These are phyloP conservation scores for Solanum ossicruentum DNA, from an alignment of 257 asterid species.

Conservation along the genomic window DNA sequence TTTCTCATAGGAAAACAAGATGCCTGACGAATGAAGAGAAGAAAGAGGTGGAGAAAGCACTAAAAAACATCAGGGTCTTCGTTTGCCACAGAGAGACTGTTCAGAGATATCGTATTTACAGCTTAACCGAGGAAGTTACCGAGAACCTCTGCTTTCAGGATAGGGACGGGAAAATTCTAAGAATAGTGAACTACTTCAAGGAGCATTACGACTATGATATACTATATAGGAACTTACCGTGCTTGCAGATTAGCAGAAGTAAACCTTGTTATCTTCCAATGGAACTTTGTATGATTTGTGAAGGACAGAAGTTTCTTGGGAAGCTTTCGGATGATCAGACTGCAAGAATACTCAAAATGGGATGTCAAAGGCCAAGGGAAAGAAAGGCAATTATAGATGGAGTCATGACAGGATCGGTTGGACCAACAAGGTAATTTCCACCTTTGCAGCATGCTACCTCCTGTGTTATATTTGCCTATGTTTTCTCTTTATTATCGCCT, in stretches of 20 bases:
- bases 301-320: slow-evolving; percentile 96
- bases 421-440: slow-evolving; percentile 71
- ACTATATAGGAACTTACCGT: slow-evolving; percentile 60
- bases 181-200: slow-evolving; percentile 58
- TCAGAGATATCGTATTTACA: slow-evolving; percentile 62
- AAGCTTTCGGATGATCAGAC: slow-evolving; percentile 94
- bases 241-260: slow-evolving; percentile 82
- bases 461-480: neutral
- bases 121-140: slow-evolving; percentile 58
- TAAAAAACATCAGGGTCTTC: slow-evolving; percentile 73
- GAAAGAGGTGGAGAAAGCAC: slow-evolving; percentile 60
- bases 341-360: slow-evolving; percentile 65
- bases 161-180: slow-evolving; percentile 51
- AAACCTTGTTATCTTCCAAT: slow-evolving; percentile 85
- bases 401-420: slow-evolving; percentile 77
- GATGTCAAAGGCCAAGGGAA: slow-evolving; percentile 74
- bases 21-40: slow-evolving; percentile 42
- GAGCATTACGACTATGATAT: slow-evolving; percentile 77
- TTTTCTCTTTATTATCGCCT: neutral
- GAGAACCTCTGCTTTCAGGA: slow-evolving; percentile 69
- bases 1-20: slow-evolving; percentile 25
- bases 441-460: neutral
- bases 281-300: slow-evolving; percentile 94
- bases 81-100: slow-evolving; percentile 81
- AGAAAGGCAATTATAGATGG: slow-evolving; percentile 54